These are phyloP conservation scores for Termitomyces sp. DNA, from an alignment of 768 basidiomycete species.

Conservation along the genomic window DNA sequence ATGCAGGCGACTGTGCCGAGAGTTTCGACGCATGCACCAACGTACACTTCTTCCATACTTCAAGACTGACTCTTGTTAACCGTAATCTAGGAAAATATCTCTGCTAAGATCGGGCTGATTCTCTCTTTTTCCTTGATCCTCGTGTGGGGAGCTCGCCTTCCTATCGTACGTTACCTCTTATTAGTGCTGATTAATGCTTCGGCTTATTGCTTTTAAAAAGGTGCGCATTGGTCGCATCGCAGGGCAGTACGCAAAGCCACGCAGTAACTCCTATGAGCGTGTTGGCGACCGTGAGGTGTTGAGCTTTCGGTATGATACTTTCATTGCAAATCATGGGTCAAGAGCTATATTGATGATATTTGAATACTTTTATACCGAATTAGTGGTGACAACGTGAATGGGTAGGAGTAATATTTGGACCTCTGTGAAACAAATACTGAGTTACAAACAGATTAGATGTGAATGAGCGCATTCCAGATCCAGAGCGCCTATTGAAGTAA, in stretches of 20 bases:
- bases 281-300: constrained; percentile 73
- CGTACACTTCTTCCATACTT: constrained; percentile 37
- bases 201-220: constrained; percentile 29
- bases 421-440: neutral
- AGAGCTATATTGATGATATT: neutral
- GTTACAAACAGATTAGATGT: constrained; percentile 51
- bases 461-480: constrained; percentile 84
- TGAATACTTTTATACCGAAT: neutral
- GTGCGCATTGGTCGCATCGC: constrained; percentile 89
- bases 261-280: constrained; percentile 79
- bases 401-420: constrained; percentile 38
- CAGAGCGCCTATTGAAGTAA: constrained; percentile 81
- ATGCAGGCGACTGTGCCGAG: constrained; percentile 98
- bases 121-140: constrained; percentile 94
- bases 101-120: constrained; percentile 85
- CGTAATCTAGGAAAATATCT: constrained; percentile 69
- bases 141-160: constrained; percentile 89
- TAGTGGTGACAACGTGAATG: constrained; percentile 97
- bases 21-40: constrained; percentile 90
- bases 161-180: constrained; percentile 67
- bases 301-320: constrained; percentile 73
- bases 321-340: neutral
- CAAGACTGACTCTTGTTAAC: constrained; percentile 7
- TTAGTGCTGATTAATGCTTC: neutral
- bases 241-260: constrained; percentile 94